Base-by-base conservation (phyloP, 2,329 filamentous ascomycete species). In the Teratosphaeria gauchensis region DNA sequence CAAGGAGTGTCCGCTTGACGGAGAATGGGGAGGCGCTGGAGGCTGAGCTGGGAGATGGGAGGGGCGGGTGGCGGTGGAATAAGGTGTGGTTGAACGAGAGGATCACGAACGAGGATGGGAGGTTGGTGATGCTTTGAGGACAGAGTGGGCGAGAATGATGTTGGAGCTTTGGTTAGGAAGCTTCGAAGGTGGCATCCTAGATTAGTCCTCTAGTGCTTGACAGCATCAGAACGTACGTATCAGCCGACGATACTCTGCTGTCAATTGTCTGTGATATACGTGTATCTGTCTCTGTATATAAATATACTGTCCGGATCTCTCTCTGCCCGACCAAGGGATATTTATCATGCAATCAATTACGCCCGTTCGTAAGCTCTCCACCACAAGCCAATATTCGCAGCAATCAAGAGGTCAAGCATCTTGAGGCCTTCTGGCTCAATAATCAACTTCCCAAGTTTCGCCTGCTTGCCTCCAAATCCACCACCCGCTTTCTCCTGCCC, bases 371-470 rank as follows among this genome's bases (percentile, higher is more conserved):
- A 96, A 3, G 89, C 85, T 66, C 86, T 85, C 92, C 92, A 97
- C 90, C 92, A 99, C 16, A 97, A 77, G 1, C 89, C 90, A 75
- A 99, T 83, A 70, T 96, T 96, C 11, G 91, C 88, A 3, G 92
- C 90, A 21, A 99, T 90, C 0, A 95, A 79, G 59, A 99, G 73
- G 77, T 99, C 94, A 67, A 97, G 74, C 92, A 99, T 97, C 77
- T 95, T 95, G 64, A 95, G 76, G 0, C 94, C 94, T 68, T 95
- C 92, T 58, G 92, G 85, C 66, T 91, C 84, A 42, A 99, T 82
- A 56, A 97, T 90, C 56, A 99, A 77, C 74, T 97, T 99, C 0
- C 92, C 94, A 66, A 99, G 77, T 76, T 99, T 99, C 3, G 90
- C 92, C 68, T 89, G 84, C 72, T 89, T 91, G 0, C 92, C 92